Evolutionary conservation across 306 rosid genomes (phyloP), one percentile per base, ranked within the genome.

Genomic region (Cicer chorassanicum): DNA sequence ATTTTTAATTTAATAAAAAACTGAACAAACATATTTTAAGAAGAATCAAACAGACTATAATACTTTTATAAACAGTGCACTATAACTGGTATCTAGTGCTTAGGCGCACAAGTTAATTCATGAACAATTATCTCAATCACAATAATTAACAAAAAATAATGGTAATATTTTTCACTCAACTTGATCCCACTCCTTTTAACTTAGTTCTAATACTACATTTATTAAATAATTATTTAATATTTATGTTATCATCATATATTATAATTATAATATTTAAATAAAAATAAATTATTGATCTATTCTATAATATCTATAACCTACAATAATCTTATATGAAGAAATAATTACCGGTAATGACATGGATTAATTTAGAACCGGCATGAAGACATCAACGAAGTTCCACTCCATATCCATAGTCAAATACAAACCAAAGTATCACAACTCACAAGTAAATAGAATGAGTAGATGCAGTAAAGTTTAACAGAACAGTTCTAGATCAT

Each of bases 401-500:
- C 56, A 19, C 69, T 45, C 19, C 53, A 74, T 40, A 59, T 54
- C 39, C 78, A 75, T 53, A 53, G 61, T 75, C 36, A 8, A 51
- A 69, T 21, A 54, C 42, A 66, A 69, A 34, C 36, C 54, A 69
- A 46, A 34, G 42, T 68, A 68, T 29, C 15, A 55, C 10, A 29
- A 67, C 11, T 39, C 15, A 13, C n/a, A 14, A 60, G 57, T 64
- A 63, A 34, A 29, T 7, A 88, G 9, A 65, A 14, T 68, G 29
- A 45, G 65, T 11, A 53, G 4, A 59, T 45, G 39, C 61, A 53
- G 78, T 19, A 19, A n/a, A 72, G 60, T 60, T 78, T 48, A 68
- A 77, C 15, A 53, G 38, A 70, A 56, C 45, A 46, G 70, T 71
- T 73, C 71, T 19, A 65, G 56, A 69, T 73, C 63, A 24, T 78